Evolutionary conservation across 2,329 filamentous ascomycete genomes (phyloP).

Genomic region (Penicillium digitatum): DNA sequence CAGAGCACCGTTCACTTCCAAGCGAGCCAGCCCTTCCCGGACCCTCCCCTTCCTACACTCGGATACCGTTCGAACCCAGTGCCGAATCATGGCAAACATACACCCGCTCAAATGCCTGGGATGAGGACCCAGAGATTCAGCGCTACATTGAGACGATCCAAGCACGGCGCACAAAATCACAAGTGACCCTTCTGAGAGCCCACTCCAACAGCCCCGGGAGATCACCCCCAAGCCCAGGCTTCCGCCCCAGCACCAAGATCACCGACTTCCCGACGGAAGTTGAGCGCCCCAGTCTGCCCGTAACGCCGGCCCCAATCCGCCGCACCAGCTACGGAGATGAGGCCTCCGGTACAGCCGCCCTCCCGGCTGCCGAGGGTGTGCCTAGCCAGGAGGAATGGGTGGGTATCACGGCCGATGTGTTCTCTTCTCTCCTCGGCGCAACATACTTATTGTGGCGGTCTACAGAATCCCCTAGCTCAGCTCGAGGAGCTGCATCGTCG

Average conservation of each 20-base stretch:
- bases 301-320: constrained; percentile 78
- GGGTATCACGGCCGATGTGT: constrained; percentile 58
- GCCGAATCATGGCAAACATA: constrained; percentile 67
- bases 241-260: constrained; percentile 60
- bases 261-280: constrained; percentile 82
- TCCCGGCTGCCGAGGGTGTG: constrained; percentile 77
- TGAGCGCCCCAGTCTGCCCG: constrained; percentile 82
- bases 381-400: constrained; percentile 90
- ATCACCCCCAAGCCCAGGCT: constrained; percentile 14
- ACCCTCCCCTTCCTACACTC: constrained; percentile 4
- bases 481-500: constrained; percentile 66
- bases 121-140: constrained; percentile 82
- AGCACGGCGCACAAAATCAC: constrained; percentile 57
- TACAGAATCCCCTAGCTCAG: constrained; percentile 65
- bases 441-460: constrained; percentile 46
- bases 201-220: constrained; percentile 7
- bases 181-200: constrained; percentile 21
- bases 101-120: constrained; percentile 83
- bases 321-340: constrained; percentile 51
- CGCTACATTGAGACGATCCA: constrained; percentile 77
- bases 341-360: constrained; percentile 34
- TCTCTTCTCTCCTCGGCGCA: constrained; percentile 42
- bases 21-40: neutral
- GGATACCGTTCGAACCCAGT: constrained; percentile 15
- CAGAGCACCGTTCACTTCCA: neutral